Evolutionary conservation across 2,329 filamentous ascomycete genomes (phyloP), one percentile per base, ranked within the genome.

Genomic region (Penicillium sp.): DNA sequence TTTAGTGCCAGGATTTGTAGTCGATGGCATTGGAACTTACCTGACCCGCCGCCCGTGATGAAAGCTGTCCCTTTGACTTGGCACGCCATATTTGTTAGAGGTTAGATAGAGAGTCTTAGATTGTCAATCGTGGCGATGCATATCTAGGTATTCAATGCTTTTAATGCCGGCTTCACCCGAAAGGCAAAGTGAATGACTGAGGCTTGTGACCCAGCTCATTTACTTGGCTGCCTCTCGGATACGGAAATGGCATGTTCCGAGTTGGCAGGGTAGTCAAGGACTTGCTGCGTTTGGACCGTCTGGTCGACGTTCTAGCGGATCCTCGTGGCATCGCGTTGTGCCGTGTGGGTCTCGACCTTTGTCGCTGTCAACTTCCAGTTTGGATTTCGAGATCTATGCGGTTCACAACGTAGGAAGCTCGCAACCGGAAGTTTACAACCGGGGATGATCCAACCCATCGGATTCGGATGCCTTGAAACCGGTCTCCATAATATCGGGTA

Each of bases 1-100:
- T 5, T 48, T 44, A 48, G 38, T 13, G 28, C 13, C 13, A 13
- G 13, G 28, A 30, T 30, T 5, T 13, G 28, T 4, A 11, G 13
- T 30, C 10, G 28, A 30, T 30, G 10, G 28, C 10, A 30, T 13
- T 10, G 28, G 28, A 30, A 13, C 10, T 30, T 62, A 64, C 63
- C 63, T 25, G 63, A 63, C 3, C 42, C 63, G 9, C 45, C 60
- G 7, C 63, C 62, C 1, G 63, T 66, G 51, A 66, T 66, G 35
- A 66, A 63, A 8, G 63, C 63, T 10, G 56, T 62, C 48, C 63
- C 63, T n/a, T 57, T 48, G n/a, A 66, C 53, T 5, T 58, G 47
- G 27, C 48, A 56, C 13, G 55, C 28, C 53, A 62, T 62, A 14
- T 46, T 47, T 9, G 18, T 11, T 2, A 16, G 11, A 13, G 10